Percentiles rank a stretch among this genome's conserved stretches.
Evolutionary conservation across 192 early-diverging fungal species (phyloP).

Genomic region (Coemansia sp.): DNA sequence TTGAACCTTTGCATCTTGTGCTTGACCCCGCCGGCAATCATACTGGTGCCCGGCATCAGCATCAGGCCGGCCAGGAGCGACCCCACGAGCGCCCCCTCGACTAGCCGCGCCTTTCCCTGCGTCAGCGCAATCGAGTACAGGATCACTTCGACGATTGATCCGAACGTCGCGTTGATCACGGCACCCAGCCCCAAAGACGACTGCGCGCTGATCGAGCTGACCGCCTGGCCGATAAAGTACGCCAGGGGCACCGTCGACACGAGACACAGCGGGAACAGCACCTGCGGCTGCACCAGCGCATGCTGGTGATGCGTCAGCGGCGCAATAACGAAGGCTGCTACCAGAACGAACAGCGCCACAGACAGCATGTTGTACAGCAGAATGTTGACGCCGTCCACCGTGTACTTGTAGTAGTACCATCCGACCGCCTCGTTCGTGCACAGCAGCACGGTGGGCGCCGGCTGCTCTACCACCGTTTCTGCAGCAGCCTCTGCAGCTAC

Average conservation of each 20-base stretch:
- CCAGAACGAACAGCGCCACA: constrained; percentile 77
- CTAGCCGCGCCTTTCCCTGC: constrained; percentile 80
- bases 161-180: constrained; percentile 97
- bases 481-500: neutral
- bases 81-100: constrained; percentile 91
- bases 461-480: constrained; percentile 28
- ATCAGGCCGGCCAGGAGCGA: constrained; percentile 86
- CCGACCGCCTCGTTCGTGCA: constrained; percentile 89
- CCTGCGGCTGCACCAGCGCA: constrained; percentile 56
- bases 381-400: constrained; percentile 94
- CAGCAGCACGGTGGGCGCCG: constrained; percentile 63
- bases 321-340: constrained; percentile 74
- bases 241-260: constrained; percentile 85
- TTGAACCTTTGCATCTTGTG: constrained; percentile 94
- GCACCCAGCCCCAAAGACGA: constrained; percentile 89
- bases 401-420: constrained; percentile 94
- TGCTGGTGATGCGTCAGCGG: constrained; percentile 53
- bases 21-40: constrained; percentile 89
- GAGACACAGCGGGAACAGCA: constrained; percentile 70
- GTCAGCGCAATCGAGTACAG: constrained; percentile 87
- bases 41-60: constrained; percentile 88
- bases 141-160: constrained; percentile 93
- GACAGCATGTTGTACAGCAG: constrained; percentile 91
- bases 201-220: constrained; percentile 95
- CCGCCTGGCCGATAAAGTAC: constrained; percentile 96